Evolutionary conservation across 2,329 filamentous ascomycete species (phyloP), one percentile per base, ranked within the genome.

Genomic region (Ramichloridium luteum): DNA sequence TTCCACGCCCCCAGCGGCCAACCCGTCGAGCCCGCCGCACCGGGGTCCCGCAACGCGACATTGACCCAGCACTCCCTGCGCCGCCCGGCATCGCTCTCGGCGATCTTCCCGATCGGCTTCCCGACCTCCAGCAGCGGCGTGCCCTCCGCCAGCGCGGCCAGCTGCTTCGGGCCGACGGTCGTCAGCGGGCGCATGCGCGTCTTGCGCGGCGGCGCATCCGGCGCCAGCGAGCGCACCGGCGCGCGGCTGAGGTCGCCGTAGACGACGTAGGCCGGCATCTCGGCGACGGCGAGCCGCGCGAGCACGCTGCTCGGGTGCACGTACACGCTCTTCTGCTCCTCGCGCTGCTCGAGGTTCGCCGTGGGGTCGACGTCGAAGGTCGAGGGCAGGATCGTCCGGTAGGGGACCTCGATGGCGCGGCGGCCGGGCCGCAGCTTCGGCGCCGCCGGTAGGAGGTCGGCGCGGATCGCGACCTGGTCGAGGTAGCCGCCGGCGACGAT

Each of bases 401-500:
- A 98, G 0, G 88, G 81, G 3, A 96, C 81, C 45, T 96, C 85
- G 42, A 90, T 92, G 2, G 86, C 81, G n/a, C 85, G 74, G 30
- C 74, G 75, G 0, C 86, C 82, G 39, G 80, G 83, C 12, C 78
- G 68, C 27, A 65, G 59, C 32, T 37, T 28, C 4, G 41, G 40
- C 39, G 78, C 74, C 1, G 77, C 76, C 1, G 82, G 40, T 6
- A 83, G 69, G n/a, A 84, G 64, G 55, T 98, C 88, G 3, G 82
- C 83, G 38, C 90, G 81, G 45, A 96, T 85, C 27, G 90, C 90
- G 25, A 98, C 72, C 45, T 94, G 81, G 57, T 98, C 90, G 49
- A 96, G 75, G 60, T 94, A 96, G 1, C 88, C 90, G 0, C 84
- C 80, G 0, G 88, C 83, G 13, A 83, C 76, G 60, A 96, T 92